These are phyloP conservation scores for Naganishia sp. DNA, from an alignment of 1,284 basidiomycete genomes.

Conservation along the genomic window DNA sequence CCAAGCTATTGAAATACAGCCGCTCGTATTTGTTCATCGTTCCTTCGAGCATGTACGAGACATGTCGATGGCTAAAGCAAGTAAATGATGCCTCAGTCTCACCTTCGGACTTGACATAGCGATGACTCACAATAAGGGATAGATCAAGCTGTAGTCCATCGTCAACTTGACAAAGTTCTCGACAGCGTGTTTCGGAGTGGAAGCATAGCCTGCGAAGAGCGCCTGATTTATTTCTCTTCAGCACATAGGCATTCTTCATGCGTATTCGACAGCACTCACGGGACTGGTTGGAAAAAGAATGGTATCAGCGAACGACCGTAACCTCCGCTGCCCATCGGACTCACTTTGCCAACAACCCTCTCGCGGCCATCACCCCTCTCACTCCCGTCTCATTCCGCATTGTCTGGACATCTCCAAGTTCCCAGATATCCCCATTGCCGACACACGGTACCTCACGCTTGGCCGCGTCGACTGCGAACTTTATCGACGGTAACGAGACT, in stretches of 20 bases:
- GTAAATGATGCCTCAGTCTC: constrained; percentile 1
- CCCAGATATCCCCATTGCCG: constrained; percentile 64
- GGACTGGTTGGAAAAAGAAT: constrained; percentile 4
- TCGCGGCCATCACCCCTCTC: constrained; percentile 62
- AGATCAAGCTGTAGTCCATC: constrained; percentile 58
- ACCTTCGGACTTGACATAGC: constrained; percentile 42
- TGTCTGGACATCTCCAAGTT: constrained; percentile 54
- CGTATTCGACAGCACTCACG: constrained; percentile 1
- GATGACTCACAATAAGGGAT: constrained; percentile 54
- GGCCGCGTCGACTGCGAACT: constrained; percentile 59
- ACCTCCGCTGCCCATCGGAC: constrained; percentile 38
- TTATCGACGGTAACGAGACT: constrained; percentile 58
- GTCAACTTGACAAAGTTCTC: constrained; percentile 58
- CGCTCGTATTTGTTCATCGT: constrained; percentile 56
- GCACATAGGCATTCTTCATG: not conserved
- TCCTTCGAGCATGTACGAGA: constrained; percentile 62
- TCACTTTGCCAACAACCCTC: constrained; percentile 63
- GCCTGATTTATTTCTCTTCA: constrained; percentile 42
- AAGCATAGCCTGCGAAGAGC: constrained; percentile 59
- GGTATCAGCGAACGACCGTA: not conserved
- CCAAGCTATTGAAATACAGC: constrained; percentile 59
- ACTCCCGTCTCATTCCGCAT: constrained; percentile 58
- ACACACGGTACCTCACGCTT: constrained; percentile 59
- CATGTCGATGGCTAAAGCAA: constrained; percentile 53
- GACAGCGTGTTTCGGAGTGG: constrained; percentile 58